A percentile compares a stretch with the other conserved stretches of the same genome.
Conservation (phyloP, 495 filamentous ascomycete genomes). For the Parathielavia appendiculata region DNA sequence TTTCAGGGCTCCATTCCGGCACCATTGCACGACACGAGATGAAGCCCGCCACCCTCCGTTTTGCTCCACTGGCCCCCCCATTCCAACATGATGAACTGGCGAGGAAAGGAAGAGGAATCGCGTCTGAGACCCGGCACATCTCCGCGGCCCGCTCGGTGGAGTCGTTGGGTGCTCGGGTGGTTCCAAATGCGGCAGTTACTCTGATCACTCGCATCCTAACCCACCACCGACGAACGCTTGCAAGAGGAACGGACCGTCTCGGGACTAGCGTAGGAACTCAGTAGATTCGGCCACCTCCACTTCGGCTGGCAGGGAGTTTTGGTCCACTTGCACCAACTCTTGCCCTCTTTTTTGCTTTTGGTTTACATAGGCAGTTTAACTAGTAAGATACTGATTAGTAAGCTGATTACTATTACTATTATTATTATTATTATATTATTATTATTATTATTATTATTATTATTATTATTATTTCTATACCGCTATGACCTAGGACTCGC, state of each 20-base stretch:
- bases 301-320: too few species aligned
- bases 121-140: background rate
- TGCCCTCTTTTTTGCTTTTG: too few species aligned
- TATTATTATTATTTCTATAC: too few species aligned
- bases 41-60: slow-evolving; percentile 1
- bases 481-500: too few species aligned
- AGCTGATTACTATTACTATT: too few species aligned
- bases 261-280: slow-evolving; percentile 6
- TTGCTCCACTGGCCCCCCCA: slow-evolving; percentile 1
- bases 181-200: background rate
- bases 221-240: background rate
- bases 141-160: slow-evolving; percentile 1
- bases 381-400: too few species aligned
- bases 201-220: slow-evolving; percentile 6
- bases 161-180: slow-evolving; percentile 5
- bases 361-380: too few species aligned
- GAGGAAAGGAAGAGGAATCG: background rate
- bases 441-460: too few species aligned
- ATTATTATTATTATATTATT: too few species aligned
- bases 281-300: too few species aligned
- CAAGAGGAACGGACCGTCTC: slow-evolving; percentile 6
- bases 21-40: slow-evolving; percentile 8
- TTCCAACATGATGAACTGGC: background rate
- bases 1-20: slow-evolving; percentile 1
- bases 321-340: too few species aligned